These are phyloP conservation scores for Chytridiales sp. DNA, from an alignment of 371 early-diverging fungal genomes.

Conservation along the genomic window DNA sequence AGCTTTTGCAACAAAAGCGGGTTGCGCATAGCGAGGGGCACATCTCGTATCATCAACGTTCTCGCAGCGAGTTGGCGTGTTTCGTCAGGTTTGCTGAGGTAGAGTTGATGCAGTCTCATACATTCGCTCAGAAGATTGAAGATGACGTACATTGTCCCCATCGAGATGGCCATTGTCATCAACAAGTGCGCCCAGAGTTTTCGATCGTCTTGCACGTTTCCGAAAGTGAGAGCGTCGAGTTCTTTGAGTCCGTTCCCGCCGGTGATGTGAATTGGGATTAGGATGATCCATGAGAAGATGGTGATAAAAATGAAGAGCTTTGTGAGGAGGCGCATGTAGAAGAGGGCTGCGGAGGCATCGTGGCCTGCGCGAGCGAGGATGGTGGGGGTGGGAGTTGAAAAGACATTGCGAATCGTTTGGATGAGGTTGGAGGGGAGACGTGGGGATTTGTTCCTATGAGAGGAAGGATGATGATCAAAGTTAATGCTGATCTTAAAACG, in stretches of 20 bases:
- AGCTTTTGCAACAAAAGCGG: slow-evolving; percentile 2
- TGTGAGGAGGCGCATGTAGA: slow-evolving; percentile 24
- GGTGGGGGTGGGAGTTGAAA: slow-evolving; percentile 5
- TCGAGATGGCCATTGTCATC: slow-evolving; percentile 14
- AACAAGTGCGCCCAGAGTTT: slow-evolving; percentile 35
- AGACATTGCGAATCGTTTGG: neutral
- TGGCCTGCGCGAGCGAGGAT: slow-evolving; percentile 11
- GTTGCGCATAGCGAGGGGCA: slow-evolving; percentile 22
- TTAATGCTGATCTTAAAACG: too few relatives aligned
- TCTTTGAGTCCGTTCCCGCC: slow-evolving; percentile 26
- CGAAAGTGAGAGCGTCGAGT: slow-evolving; percentile 24
- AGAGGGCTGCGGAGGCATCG: slow-evolving; percentile 34
- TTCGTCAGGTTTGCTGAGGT: slow-evolving; percentile 9
- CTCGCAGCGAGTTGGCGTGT: slow-evolving; percentile 11
- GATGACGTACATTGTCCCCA: slow-evolving; percentile 22
- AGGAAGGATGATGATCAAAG: neutral
- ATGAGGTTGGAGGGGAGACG: too few relatives aligned
- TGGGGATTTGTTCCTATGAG: too few relatives aligned
- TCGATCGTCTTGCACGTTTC: slow-evolving; percentile 24
- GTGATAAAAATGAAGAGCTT: slow-evolving; percentile 21
- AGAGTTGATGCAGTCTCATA: slow-evolving; percentile 22
- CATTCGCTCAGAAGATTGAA: slow-evolving; percentile 15
- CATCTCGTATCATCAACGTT: slow-evolving; percentile 37
- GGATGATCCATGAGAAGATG: slow-evolving; percentile 17
- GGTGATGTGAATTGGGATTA: slow-evolving; percentile 35